A percentile compares a stretch with the other conserved stretches of the same genome.
phyloP scores from a whole-genome alignment of 2,329 filamentous ascomycete species.

The Colletotrichum musae region DNA sequence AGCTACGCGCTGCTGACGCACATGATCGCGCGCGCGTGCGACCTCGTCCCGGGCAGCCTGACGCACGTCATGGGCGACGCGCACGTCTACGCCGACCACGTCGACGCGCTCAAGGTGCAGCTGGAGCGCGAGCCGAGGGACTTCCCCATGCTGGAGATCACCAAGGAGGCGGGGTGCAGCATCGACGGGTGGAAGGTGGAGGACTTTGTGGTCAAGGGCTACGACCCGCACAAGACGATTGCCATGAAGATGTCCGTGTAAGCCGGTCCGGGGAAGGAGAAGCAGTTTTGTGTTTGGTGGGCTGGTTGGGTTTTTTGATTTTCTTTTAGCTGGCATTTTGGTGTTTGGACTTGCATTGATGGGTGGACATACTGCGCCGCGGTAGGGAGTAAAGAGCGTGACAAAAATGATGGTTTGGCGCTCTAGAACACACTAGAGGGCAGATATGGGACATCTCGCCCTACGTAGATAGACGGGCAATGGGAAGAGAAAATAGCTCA shows the following conservation, averaged over 20 bases:
- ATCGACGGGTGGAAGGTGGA: slow-evolving; percentile 93
- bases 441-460: too few species aligned
- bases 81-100: slow-evolving; percentile 95
- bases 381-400: slow-evolving; percentile 26
- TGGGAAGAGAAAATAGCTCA: background rate
- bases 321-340: slow-evolving; percentile 29
- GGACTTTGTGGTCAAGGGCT: slow-evolving; percentile 89
- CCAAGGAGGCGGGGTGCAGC: slow-evolving; percentile 74
- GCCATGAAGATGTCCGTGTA: slow-evolving; percentile 99
- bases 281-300: slow-evolving; percentile 5
- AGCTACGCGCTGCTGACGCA: slow-evolving; percentile 94
- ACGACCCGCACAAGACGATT: slow-evolving; percentile 92
- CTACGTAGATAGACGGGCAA: background rate
- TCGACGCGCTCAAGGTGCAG: slow-evolving; percentile 88
- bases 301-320: background rate
- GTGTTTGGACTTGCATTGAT: slow-evolving; percentile 38
- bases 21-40: slow-evolving; percentile 91
- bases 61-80: slow-evolving; percentile 98
- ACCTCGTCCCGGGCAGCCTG: slow-evolving; percentile 86
- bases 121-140: slow-evolving; percentile 82
- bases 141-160: slow-evolving; percentile 86
- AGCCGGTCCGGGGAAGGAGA: background rate
- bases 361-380: slow-evolving; percentile 22
- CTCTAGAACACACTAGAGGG: slow-evolving; percentile 2
- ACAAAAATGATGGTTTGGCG: slow-evolving; percentile 9